A percentile compares a stretch with the other conserved stretches of the same genome.
phyloP scores from a whole-genome alignment of 768 basidiomycete species.

The Coprinellus aureogranulatus region DNA sequence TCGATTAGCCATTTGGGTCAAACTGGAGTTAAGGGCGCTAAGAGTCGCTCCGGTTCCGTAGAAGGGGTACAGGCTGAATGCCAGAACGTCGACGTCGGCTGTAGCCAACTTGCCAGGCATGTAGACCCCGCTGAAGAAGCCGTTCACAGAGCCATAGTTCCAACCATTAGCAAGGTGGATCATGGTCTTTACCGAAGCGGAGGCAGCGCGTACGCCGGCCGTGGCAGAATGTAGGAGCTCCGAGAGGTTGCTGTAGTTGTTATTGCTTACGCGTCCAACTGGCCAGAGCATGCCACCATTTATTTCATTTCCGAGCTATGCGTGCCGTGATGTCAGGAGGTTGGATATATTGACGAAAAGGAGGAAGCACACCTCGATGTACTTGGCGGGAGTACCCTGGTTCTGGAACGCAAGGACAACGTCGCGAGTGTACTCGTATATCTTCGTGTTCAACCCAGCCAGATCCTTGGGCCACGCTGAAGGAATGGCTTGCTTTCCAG shows the following conservation, averaged over 20 bases:
- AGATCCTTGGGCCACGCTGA: slow-evolving; percentile 53
- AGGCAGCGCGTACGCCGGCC: slow-evolving; percentile 50
- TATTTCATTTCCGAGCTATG: slow-evolving; percentile 63
- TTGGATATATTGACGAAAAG: neutral
- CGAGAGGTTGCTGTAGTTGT: slow-evolving; percentile 51
- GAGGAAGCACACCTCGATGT: slow-evolving; percentile 40
- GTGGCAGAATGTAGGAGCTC: slow-evolving; percentile 61
- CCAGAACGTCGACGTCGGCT: slow-evolving; percentile 54
- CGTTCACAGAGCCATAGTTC: slow-evolving; percentile 42
- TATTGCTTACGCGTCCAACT: slow-evolving; percentile 49
- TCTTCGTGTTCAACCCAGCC: slow-evolving; percentile 52
- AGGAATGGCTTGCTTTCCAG: slow-evolving; percentile 59
- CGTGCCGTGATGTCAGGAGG: neutral
- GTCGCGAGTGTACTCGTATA: slow-evolving; percentile 55
- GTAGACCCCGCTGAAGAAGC: slow-evolving; percentile 53
- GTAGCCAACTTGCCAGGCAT: slow-evolving; percentile 48
- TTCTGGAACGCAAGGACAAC: slow-evolving; percentile 50
- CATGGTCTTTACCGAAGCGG: slow-evolving; percentile 47
- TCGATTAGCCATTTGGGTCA: slow-evolving; percentile 48
- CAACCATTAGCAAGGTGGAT: slow-evolving; percentile 66
- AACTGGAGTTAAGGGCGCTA: slow-evolving; percentile 45
- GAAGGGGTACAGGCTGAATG: slow-evolving; percentile 67
- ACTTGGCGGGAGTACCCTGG: slow-evolving; percentile 53
- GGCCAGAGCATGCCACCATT: slow-evolving; percentile 66
- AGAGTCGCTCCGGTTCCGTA: slow-evolving; percentile 58